Base-by-base conservation (phyloP, 2,329 filamentous ascomycete species). In the Paraphaeosphaeria sporulosa region DNA sequence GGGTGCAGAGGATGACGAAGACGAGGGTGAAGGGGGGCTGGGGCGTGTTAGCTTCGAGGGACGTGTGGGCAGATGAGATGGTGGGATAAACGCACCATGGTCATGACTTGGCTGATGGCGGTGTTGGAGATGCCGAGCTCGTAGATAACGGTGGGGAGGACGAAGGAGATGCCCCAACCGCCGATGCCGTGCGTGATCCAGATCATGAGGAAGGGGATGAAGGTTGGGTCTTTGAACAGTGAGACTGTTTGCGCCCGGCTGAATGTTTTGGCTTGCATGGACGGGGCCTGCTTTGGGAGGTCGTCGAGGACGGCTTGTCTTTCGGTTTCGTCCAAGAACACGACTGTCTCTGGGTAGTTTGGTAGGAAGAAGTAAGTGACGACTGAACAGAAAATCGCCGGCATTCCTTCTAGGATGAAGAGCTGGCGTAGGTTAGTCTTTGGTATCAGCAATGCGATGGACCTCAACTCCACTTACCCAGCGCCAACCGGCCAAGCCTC, bases 111-210 rank as follows among this genome's bases (percentile, higher is more conserved):
- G 40, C 62, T 63, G 8, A 70, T 64, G 1, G 68, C 67, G 1
- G 65, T 67, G 25, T 57, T 83, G 48, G 82, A 82, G 2, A 81
- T 83, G 80, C 82, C 82, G 8, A 82, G 81, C 12, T 74, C 80
- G 46, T 80, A 59, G 60, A 54, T 54, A 23, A 51, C 67, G 4
- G 65, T 67, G 3, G 68, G 68, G 32, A 69, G 34, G 17, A 71
- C 65, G 43, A 69, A 68, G 3, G 67, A 68, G 12, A 70, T 70
- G 10, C 65, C 67, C 67, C 67, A 70, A 2, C 64, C 67, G 9
- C 67, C 69, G 19, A 71, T 67, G 12, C 64, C 64, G 48, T 71
- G 69, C 7, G 61, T 65, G 27, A 67, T 68, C 68, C 67, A 68
- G 30, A 71, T 69, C 65, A 69, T 66, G 3, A 69, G 59, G 43